phyloP scores from a whole-genome alignment of 1,284 basidiomycete genomes.

The Ceratobasidium theobromae region DNA sequence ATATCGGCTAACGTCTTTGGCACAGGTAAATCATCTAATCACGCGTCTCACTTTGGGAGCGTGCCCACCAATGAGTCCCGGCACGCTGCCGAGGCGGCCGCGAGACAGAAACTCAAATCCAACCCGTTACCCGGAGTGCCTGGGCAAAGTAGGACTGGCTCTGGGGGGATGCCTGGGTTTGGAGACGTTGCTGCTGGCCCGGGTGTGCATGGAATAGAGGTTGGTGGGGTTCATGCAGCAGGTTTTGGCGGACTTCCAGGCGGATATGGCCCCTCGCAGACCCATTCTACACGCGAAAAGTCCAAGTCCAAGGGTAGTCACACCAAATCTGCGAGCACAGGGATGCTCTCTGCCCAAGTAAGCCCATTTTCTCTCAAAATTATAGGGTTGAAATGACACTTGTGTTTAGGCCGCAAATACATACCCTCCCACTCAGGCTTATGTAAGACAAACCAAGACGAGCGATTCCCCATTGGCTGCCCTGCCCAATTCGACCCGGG shows the following conservation, averaged over 20 bases:
- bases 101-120: not conserved
- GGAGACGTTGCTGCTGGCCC: no score
- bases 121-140: conserved; percentile 24
- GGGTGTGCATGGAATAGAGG: no score
- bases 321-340: conserved; percentile 12
- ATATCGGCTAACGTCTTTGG: no score
- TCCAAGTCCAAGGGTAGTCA: conserved; percentile 16
- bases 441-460: not conserved
- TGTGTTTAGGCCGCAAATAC: no score
- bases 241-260: no score
- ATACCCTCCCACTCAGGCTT: not conserved
- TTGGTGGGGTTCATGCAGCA: no score
- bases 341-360: conserved; percentile 8
- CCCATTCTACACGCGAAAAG: not conserved
- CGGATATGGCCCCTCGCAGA: conserved; percentile 1
- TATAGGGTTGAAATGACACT: no score
- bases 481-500: conserved; percentile 7
- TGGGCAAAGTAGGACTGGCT: no score
- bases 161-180: no score
- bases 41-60: not conserved
- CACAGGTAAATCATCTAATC: not conserved
- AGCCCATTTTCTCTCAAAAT: no score
- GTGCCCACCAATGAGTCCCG: no score
- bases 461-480: not conserved
- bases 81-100: conserved; percentile 1